These are phyloP conservation scores for Mycena olivaceomarginata DNA, from an alignment of 768 basidiomycete species.

Conservation along the genomic window DNA sequence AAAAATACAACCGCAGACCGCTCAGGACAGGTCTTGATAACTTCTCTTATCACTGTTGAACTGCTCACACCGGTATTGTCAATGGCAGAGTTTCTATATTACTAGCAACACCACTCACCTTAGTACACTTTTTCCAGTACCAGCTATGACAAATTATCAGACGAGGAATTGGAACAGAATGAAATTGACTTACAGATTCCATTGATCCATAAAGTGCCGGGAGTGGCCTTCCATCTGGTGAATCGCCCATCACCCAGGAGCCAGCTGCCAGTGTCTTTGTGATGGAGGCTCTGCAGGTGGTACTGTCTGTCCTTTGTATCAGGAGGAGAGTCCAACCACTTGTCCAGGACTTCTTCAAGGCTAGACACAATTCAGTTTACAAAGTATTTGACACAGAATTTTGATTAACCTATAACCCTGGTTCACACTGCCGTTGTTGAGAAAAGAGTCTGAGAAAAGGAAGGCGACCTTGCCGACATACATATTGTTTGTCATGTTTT, in stretches of 20 bases:
- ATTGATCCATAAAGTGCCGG: neutral
- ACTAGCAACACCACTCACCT: neutral
- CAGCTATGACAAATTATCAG: too few species aligned
- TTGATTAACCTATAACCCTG: neutral
- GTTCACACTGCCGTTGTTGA: neutral
- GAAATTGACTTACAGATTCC: too few species aligned
- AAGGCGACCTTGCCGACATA: neutral
- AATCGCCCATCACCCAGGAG: neutral
- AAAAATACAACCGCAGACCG: neutral
- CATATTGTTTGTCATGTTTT: neutral
- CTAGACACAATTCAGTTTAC: neutral
- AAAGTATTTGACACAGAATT: neutral
- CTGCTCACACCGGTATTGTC: neutral
- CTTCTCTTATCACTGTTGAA: constrained; percentile 2
- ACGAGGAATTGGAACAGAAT: too few species aligned
- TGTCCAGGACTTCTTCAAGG: neutral
- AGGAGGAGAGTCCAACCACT: too few species aligned
- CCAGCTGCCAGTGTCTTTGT: neutral
- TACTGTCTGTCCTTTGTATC: neutral
- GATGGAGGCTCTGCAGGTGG: neutral
- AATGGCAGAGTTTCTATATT: neutral
- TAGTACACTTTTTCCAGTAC: neutral
- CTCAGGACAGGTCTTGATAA: constrained; percentile 1
- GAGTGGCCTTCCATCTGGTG: neutral
- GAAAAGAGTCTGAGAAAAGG: neutral